Percentiles rank a stretch among this genome's conserved stretches.
phyloP scores from a whole-genome alignment of 257 asterid species.

The Primulina eburnea region DNA sequence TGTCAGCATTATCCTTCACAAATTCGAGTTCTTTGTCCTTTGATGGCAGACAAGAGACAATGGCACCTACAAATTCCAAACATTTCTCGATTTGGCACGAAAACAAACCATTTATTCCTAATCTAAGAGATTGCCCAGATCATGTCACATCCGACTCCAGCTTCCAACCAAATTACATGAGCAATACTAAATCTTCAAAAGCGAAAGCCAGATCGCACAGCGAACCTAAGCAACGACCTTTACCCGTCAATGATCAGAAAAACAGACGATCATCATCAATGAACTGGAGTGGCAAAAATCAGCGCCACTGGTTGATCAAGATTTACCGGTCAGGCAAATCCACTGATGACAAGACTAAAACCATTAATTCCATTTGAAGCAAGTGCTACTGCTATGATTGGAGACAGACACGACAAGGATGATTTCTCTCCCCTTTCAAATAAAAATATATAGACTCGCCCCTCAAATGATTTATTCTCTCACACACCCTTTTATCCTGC shows the following conservation, averaged over 20 bases:
- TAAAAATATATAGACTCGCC: no score
- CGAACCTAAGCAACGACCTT: constrained; percentile 69
- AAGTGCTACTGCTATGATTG: neutral
- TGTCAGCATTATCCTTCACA: constrained; percentile 45
- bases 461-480: no score
- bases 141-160: constrained; percentile 24
- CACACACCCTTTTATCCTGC: no score
- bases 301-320: constrained; percentile 43
- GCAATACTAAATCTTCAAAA: constrained; percentile 60
- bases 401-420: neutral
- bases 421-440: neutral
- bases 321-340: constrained; percentile 36
- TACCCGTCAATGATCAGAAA: constrained; percentile 34
- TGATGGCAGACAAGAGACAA: constrained; percentile 36
- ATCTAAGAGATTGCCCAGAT: constrained; percentile 28
- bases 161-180: constrained; percentile 53
- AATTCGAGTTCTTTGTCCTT: constrained; percentile 46
- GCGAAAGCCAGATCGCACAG: constrained; percentile 78
- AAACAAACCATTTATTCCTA: constrained; percentile 25
- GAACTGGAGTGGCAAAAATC: constrained; percentile 39
- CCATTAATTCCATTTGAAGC: constrained; percentile 32
- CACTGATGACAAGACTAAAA: constrained; percentile 29
- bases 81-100: constrained; percentile 29
- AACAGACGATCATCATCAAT: constrained; percentile 46
- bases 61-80: constrained; percentile 30